Evolutionary conservation across 805 yeast species (phyloP), one percentile per base, ranked within the genome.

Genomic region (Suhomyces sp.): DNA sequence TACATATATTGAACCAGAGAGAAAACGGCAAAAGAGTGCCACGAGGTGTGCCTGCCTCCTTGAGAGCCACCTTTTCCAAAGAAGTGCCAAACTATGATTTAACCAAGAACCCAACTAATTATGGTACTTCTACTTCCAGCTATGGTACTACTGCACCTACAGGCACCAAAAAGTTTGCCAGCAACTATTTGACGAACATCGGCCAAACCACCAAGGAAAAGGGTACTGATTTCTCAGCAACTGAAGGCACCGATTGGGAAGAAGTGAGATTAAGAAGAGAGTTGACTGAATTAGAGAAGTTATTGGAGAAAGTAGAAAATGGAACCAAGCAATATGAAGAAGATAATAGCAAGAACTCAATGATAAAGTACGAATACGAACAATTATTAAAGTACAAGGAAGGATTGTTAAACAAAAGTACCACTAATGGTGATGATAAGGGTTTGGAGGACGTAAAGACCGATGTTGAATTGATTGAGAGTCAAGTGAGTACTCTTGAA

Each of bases 1-100:
- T 93, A 43, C 98, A 93, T 61, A 87, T 90, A 46, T 71, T 93
- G 50, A 88, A 90, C 60, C 96, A 91, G 60, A 76, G 96, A 46
- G 86, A 85, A 51, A 79, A 83, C 39, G 88, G 88, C 25, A 82
- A 81, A 50, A 72, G 91, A 35, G 80, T 93, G 17, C 98, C 98
- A 25, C 71, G 93, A 39, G 82, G 88, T n/a, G 88, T 93, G n/a
- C 98, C 98, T 13, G 85, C 90, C 2, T 79, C 93, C 5, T 68
- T 93, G 45, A 74, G 95, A 28, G 96, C 97, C 11, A 86, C 96
- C 0, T 91, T 90, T 58, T 84, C 86, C 25, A 88, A 88, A 63
- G 90, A 85, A 47, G 74, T 74, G 20, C 93, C 95, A 11, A 81
- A 79, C 39, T 88, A 83, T 54, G 80, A 81, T 48, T 44, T 82